Evolutionary conservation across 805 yeast genomes (phyloP), one percentile per base, ranked within the genome.

Genomic region (Candida andamanensis): DNA sequence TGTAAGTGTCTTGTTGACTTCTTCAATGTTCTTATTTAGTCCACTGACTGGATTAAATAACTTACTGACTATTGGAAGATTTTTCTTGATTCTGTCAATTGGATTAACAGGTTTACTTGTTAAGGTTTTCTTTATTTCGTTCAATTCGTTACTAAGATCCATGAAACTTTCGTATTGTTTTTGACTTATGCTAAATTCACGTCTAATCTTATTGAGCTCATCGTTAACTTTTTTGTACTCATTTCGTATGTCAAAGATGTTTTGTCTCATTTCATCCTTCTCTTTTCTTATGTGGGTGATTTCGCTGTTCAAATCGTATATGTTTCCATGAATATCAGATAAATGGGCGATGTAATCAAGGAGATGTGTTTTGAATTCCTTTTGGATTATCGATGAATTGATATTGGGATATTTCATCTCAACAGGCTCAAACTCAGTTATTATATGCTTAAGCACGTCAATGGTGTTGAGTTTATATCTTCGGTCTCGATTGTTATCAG

Each of bases 371-470:
- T 55, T 56, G 44, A 56, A 63, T 26, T 58, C 61, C 10, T 51
- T 43, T 15, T 60, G 59, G 8, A 56, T 45, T 6, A 43, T 29
- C 24, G 40, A 30, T 17, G 53, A 56, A 22, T 51, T 53, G 4
- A 54, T 30, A 9, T 32, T 37, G 4, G 30, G 12, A 11, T 30
- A 36, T 15, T 46, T 45, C 11, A 30, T 28, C 2, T 14, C 20
- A 4, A 39, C 41, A 4, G 65, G 60, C n/a, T 46, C 44, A 32
- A 53, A 59, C 15, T 49, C 44, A 13, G 44, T 42, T 7, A 63
- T 53, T 18, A 60, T 45, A 30, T 57, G 60, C 29, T 48, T 54
- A 11, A 65, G 40, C 12, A 63, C 69, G 38, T 65, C 70, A 3
- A 64, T 30, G 1, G 67, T 58, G 33, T 54, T 56, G 29, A 63